Evolutionary conservation across 164 flowering plant species (phyloP), one percentile per base, ranked within the genome.

Genomic region (Vitis labrusca): DNA sequence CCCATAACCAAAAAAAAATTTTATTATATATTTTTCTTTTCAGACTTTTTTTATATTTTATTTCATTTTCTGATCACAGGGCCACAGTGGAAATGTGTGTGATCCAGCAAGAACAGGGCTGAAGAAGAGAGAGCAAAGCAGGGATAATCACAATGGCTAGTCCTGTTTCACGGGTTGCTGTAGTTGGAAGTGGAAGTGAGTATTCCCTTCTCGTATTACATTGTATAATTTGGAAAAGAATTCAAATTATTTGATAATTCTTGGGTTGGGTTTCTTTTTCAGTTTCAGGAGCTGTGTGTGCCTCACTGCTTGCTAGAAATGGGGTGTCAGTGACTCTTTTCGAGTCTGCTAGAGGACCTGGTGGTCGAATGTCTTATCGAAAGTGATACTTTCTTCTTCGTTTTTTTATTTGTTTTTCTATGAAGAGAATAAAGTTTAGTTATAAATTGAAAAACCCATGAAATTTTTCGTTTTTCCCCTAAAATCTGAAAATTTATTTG

Each of bases 211-310:
- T 64, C 32, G 44, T 10, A 1, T 14, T 49, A 13, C 23, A 13
- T 70, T 51, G 15, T 47, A 23, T 7, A 23, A 19, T 53, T 29
- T 68, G 9, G 11, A 9, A 5, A 55, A 51, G 58, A 16, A 65
- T 64, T 8, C 7, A 10, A 48, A 32, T 8, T 13, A 11, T 14
- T 52, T 59, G 60, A 70, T 49, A 65, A 15, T 53, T 48, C 30
- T 9, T 6, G 47, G 50, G 8, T 17, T 17, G 71, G n/a, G 63
- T 37, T 37, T 37, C 7, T 3, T 37, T 37, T 14, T 66, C 86
- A 92, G 98, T 92, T 69, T 85, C 98, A 62, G 98, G 98, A 47
- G 87, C 98, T 1, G 89, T 91, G 0, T 92, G 98, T 72, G 94
- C 91, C 6, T 86, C 94, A 1, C 64, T 75, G 50, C 78, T 92